Percentiles rank a stretch among this genome's conserved stretches.
Conservation (phyloP, 441 rosid species). For the Bocquillonia castaneifolia region DNA sequence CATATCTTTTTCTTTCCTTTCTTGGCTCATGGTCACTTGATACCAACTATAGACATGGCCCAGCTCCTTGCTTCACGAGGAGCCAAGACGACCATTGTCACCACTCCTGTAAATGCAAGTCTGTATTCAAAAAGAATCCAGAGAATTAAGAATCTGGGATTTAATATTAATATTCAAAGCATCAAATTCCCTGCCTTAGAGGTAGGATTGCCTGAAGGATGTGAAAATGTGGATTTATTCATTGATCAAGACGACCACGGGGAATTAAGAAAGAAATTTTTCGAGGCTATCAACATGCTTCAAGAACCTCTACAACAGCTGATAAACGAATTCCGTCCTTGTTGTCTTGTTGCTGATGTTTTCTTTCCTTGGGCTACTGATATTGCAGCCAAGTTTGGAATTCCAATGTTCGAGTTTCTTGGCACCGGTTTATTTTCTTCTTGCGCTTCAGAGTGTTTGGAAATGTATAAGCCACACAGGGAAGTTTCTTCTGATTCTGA, state of each 20-base stretch:
- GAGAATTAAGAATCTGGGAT: slow-evolving; percentile 22
- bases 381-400: slow-evolving; percentile 38
- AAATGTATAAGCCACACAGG: slow-evolving; percentile 36
- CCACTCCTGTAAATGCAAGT: slow-evolving; percentile 37
- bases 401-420: slow-evolving; percentile 54
- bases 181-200: slow-evolving; percentile 39
- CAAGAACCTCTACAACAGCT: slow-evolving; percentile 42
- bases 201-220: slow-evolving; percentile 54
- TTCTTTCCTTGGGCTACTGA: slow-evolving; percentile 57
- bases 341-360: slow-evolving; percentile 51
- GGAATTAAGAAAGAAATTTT: slow-evolving; percentile 26
- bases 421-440: slow-evolving; percentile 40
- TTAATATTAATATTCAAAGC: slow-evolving; percentile 28
- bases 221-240: slow-evolving; percentile 36
- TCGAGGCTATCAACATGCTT: slow-evolving; percentile 21
- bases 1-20: slow-evolving; percentile 46
- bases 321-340: slow-evolving; percentile 35
- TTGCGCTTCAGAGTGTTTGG: slow-evolving; percentile 27
- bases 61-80: slow-evolving; percentile 46
- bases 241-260: slow-evolving; percentile 5
- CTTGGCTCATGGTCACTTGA: slow-evolving; percentile 58
- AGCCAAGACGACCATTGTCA: slow-evolving; percentile 40
- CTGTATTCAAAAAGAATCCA: slow-evolving; percentile 33
- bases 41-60: slow-evolving; percentile 49
- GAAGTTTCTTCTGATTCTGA: slow-evolving; percentile 40